phyloP scores from a whole-genome alignment of 495 filamentous ascomycete genomes.

The Podospora pseudoanserina region DNA sequence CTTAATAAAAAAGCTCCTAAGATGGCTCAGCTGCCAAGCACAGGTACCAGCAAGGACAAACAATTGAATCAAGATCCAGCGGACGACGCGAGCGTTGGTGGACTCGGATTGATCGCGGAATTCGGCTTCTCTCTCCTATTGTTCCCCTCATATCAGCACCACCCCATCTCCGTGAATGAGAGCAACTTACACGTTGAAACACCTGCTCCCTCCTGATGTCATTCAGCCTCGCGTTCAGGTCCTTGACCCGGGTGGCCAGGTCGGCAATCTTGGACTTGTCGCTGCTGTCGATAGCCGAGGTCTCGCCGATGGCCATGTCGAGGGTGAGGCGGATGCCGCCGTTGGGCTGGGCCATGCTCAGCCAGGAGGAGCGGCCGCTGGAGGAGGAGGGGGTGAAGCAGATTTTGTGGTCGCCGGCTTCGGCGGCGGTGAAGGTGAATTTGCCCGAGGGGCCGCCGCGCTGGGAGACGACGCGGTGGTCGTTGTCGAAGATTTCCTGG shows the following conservation, averaged over 20 bases:
- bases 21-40: conserved; percentile 94
- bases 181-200: conserved; percentile 77
- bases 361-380: conserved; percentile 61
- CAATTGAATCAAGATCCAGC: conserved; percentile 90
- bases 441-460: conserved; percentile 70
- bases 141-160: conserved; percentile 1
- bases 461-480: conserved; percentile 91
- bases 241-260: conserved; percentile 83
- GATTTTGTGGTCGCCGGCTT: conserved; percentile 88
- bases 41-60: conserved; percentile 85
- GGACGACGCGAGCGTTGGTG: conserved; percentile 88
- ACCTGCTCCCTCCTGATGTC: conserved; percentile 94
- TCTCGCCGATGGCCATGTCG: conserved; percentile 94
- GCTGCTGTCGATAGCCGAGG: conserved; percentile 86
- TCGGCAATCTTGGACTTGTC: conserved; percentile 93
- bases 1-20: conserved; percentile 98
- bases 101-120: conserved; percentile 96
- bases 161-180: not conserved
- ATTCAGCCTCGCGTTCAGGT: conserved; percentile 80
- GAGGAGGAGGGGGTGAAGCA: conserved; percentile 80
- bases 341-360: conserved; percentile 56
- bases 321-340: conserved; percentile 80
- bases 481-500: conserved; percentile 92
- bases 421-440: conserved; percentile 95
- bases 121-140: conserved; percentile 91